Percentiles rank a stretch among this genome's conserved stretches.
phyloP scores from a whole-genome alignment of 2,329 filamentous ascomycete species.

The Grosmannia huntii region DNA sequence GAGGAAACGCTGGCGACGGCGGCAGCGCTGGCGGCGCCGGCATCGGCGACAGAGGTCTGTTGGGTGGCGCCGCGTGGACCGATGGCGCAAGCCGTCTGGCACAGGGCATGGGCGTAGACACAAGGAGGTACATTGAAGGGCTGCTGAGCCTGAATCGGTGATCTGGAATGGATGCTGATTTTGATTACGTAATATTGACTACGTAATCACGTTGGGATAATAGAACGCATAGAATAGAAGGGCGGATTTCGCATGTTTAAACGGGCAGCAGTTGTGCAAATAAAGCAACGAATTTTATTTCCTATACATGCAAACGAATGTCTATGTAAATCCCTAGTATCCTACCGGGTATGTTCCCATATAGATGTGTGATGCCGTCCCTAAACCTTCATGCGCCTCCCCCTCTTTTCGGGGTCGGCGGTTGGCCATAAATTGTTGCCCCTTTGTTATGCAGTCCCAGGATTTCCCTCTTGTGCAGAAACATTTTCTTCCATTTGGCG shows the following conservation, averaged over 20 bases:
- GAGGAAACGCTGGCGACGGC: constrained; percentile 31
- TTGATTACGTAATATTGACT: background rate
- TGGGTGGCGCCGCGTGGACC: constrained; percentile 24
- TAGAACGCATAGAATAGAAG: background rate
- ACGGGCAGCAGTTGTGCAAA: background rate
- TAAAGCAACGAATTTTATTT: background rate
- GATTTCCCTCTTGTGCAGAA: background rate
- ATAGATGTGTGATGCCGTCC: background rate
- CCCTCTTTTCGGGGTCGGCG: background rate
- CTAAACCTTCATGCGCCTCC: background rate
- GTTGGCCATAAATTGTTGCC: background rate
- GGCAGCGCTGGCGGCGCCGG: constrained; percentile 15
- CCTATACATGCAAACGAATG: background rate
- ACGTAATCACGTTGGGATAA: no score
- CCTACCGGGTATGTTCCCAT: no score
- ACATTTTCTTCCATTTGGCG: background rate
- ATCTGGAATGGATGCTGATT: background rate
- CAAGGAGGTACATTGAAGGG: constrained; percentile 60
- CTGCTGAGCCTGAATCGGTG: constrained; percentile 49
- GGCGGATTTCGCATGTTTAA: no score
- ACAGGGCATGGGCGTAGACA: constrained; percentile 67
- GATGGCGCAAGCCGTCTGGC: constrained; percentile 48
- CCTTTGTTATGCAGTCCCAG: background rate
- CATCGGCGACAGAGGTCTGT: constrained; percentile 2
- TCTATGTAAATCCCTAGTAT: background rate